phyloP scores from a whole-genome alignment of 805 yeast species.

The Myxozyma kluyveri region DNA sequence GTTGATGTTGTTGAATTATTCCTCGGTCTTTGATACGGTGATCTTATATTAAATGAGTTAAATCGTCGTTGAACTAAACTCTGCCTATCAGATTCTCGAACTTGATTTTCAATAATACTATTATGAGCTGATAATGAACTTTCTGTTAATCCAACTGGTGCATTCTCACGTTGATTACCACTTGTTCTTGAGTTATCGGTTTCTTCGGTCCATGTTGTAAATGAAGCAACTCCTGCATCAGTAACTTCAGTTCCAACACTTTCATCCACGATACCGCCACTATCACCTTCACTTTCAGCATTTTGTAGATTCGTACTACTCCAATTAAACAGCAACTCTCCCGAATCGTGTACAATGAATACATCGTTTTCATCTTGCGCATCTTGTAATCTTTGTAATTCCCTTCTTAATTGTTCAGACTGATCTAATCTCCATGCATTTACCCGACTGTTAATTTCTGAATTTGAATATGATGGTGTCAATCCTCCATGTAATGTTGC shows the following conservation, averaged over 20 bases:
- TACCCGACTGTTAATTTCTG: conserved; percentile 40
- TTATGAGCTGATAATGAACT: neutral
- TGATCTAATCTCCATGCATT: conserved; percentile 45
- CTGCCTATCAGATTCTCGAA: neutral
- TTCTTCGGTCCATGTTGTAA: neutral
- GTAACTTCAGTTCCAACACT: too few relatives aligned
- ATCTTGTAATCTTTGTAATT: conserved; percentile 31
- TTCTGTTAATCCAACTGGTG: neutral
- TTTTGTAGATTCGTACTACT: too few relatives aligned
- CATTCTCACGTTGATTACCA: neutral
- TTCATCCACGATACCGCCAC: neutral
- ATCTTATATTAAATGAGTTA: neutral
- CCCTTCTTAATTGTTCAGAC: conserved; percentile 36
- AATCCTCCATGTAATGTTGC: conserved; percentile 6
- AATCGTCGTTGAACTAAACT: neutral
- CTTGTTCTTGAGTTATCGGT: neutral
- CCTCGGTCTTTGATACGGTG: neutral
- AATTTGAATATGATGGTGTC: conserved; percentile 17
- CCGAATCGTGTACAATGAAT: neutral
- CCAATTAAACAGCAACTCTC: too few relatives aligned
- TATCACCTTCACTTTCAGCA: neutral
- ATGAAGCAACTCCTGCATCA: too few relatives aligned
- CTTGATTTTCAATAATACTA: neutral
- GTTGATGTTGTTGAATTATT: neutral
- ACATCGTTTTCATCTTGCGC: conserved; percentile 17